Conservation (phyloP, 2,329 filamentous ascomycete species). For the Davidsoniella virescens region DNA sequence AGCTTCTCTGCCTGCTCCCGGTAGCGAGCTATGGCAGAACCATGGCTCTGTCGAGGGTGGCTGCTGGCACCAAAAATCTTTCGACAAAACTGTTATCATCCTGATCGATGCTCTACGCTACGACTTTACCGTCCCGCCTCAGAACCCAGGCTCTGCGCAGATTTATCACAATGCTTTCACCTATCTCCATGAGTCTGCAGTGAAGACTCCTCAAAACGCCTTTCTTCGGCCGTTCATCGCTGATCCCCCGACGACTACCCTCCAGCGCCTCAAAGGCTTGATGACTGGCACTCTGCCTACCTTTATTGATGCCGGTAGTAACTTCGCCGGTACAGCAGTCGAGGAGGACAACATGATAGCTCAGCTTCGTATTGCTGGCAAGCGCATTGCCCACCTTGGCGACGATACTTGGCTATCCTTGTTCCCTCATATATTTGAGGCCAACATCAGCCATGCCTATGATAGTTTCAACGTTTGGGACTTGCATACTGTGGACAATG, state of each 20-base stretch:
- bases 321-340: conserved; percentile 87
- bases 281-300: conserved; percentile 92
- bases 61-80: conserved; percentile 93
- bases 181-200: conserved; percentile 68
- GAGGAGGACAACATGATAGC: conserved; percentile 72
- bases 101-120: conserved; percentile 89
- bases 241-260: conserved; percentile 83
- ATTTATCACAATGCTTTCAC: conserved; percentile 76
- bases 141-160: conserved; percentile 27
- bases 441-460: conserved; percentile 71
- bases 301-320: conserved; percentile 85
- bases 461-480: conserved; percentile 99
- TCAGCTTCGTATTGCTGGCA: conserved; percentile 46
- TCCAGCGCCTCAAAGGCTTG: conserved; percentile 82
- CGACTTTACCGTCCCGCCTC: conserved; percentile 81
- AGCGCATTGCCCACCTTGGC: conserved; percentile 82
- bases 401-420: conserved; percentile 94
- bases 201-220: conserved; percentile 59
- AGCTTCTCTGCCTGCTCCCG: conserved; percentile 27
- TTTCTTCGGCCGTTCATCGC: conserved; percentile 91
- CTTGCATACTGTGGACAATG: conserved; percentile 89
- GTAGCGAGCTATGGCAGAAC: conserved; percentile 21
- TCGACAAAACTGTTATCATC: conserved; percentile 79
- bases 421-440: conserved; percentile 86
- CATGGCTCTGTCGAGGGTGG: conserved; percentile 40